Evolutionary conservation across 805 yeast genomes (phyloP).

Genomic region (Ogataea methanolica): DNA sequence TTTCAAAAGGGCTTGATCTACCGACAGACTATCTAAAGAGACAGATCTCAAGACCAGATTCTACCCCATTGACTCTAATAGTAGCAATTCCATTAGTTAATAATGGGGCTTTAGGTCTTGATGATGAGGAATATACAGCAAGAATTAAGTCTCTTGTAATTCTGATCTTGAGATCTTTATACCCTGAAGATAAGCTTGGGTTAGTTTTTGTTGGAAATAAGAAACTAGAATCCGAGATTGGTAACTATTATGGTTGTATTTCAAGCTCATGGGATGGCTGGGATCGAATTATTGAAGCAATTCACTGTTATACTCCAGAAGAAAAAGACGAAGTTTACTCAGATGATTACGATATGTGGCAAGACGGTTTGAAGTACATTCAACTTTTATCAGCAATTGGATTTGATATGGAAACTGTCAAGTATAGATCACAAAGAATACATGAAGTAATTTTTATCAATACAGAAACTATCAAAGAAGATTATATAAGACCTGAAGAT

Average conservation of each 20-base stretch:
- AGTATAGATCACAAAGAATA: conserved; percentile 2
- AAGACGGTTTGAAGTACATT: conserved; percentile 19
- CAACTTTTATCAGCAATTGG: conserved; percentile 16
- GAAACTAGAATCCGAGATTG: conserved; percentile 11
- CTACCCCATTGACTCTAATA: conserved; percentile 20
- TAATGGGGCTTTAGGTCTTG: conserved; percentile 12
- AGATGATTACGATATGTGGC: conserved; percentile 15
- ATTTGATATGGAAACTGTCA: conserved; percentile 9
- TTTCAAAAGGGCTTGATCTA: conserved; percentile 35
- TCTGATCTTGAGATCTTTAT: conserved; percentile 9
- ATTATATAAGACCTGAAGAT: background rate
- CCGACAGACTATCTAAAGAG: conserved; percentile 36
- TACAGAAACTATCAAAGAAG: conserved; percentile 8
- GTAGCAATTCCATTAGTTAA: conserved; percentile 24
- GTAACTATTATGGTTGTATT: conserved; percentile 29
- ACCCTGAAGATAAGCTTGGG: conserved; percentile 24
- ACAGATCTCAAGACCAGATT: conserved; percentile 38
- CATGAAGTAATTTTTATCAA: conserved; percentile 21
- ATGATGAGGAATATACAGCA: conserved; percentile 18
- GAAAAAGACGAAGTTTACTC: conserved; percentile 7
- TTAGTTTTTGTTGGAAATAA: conserved; percentile 24
- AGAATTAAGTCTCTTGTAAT: conserved; percentile 10
- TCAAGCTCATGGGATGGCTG: conserved; percentile 28
- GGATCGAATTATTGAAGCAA: conserved; percentile 17
- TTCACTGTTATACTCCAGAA: conserved; percentile 15